These are phyloP conservation scores for Fusarium piperis DNA, from an alignment of 2,329 filamentous ascomycete species.

Conservation along the genomic window DNA sequence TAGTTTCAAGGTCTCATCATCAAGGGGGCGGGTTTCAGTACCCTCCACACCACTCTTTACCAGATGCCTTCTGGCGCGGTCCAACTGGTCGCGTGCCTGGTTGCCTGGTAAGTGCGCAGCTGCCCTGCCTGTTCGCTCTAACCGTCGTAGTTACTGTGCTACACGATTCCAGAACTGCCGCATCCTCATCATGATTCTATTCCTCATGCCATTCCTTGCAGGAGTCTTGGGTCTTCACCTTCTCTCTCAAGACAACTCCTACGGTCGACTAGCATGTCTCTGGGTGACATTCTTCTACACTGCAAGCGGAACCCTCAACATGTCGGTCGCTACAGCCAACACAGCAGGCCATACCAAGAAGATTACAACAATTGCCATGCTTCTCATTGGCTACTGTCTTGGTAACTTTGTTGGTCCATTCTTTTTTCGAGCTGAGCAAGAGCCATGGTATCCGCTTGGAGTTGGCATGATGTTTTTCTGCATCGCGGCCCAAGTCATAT, in stretches of 20 bases:
- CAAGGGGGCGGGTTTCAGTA: constrained; percentile 34
- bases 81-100: constrained; percentile 16
- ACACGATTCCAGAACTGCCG: constrained; percentile 17
- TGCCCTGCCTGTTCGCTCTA: background rate
- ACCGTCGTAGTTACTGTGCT: constrained; percentile 13
- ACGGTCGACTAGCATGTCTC: constrained; percentile 37
- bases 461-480: constrained; percentile 35
- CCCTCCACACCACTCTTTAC: constrained; percentile 20
- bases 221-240: constrained; percentile 23
- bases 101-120: constrained; percentile 27
- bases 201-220: constrained; percentile 12
- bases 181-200: constrained; percentile 25
- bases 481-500: constrained; percentile 14
- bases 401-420: constrained; percentile 54
- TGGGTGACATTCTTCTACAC: constrained; percentile 44
- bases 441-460: constrained; percentile 20
- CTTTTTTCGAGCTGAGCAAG: constrained; percentile 47
- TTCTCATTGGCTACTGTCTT: constrained; percentile 55
- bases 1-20: constrained; percentile 40
- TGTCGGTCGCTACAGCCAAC: constrained; percentile 36
- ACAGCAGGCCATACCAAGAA: constrained; percentile 52
- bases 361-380: constrained; percentile 55
- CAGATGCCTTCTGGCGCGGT: constrained; percentile 35
- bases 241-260: constrained; percentile 16
- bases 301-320: constrained; percentile 40